These are phyloP conservation scores for Pseudopyricularia javanii DNA, from an alignment of 2,329 filamentous ascomycete species.

Conservation along the genomic window DNA sequence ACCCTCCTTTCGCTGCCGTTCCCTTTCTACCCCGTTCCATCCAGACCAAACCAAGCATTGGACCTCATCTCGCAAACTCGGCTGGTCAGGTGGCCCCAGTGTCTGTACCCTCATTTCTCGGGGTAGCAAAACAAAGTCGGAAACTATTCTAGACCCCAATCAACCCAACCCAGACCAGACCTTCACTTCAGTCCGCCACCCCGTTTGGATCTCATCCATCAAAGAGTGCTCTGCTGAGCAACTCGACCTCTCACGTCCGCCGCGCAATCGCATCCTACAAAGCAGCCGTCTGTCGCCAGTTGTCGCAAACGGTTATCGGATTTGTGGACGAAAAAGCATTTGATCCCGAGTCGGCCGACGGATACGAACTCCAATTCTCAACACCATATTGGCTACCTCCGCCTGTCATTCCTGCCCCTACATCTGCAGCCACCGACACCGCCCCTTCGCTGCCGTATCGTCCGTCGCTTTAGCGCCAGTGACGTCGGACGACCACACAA, in stretches of 20 bases:
- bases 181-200: too few species aligned
- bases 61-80: neutral
- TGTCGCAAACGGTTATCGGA: too few species aligned
- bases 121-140: neutral
- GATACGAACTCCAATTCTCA: neutral
- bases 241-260: too few species aligned
- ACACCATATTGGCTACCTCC: neutral
- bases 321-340: too few species aligned
- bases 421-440: neutral
- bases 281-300: too few species aligned
- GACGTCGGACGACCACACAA: neutral
- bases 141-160: too few species aligned
- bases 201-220: too few species aligned
- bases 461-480: neutral
- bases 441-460: neutral
- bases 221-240: too few species aligned
- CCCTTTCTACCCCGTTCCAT: too few species aligned
- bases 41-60: neutral
- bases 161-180: neutral
- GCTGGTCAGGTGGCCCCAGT: neutral
- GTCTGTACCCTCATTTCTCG: neutral
- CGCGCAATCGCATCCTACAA: too few species aligned
- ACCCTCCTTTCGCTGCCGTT: neutral
- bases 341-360: too few species aligned
- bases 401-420: neutral